Evolutionary conservation across 768 basidiomycete genomes (phyloP).

Genomic region (Vararia minispora): DNA sequence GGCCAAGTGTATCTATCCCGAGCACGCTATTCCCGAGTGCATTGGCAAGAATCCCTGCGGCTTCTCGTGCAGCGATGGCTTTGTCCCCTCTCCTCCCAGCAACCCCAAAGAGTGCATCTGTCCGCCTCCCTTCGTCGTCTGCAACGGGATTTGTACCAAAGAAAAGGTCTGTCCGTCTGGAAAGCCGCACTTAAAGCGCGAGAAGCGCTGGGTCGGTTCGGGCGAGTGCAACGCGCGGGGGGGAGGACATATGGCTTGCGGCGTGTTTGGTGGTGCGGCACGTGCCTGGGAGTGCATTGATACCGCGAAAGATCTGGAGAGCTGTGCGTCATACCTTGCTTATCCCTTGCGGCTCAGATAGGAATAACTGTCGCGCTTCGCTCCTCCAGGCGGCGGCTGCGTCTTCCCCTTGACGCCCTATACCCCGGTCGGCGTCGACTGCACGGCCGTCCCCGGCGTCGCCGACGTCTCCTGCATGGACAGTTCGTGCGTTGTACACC

Average conservation of each 20-base stretch:
- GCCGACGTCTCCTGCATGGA: slow-evolving; percentile 35
- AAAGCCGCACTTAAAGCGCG: slow-evolving; percentile 16
- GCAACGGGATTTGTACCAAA: slow-evolving; percentile 34
- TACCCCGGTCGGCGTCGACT: slow-evolving; percentile 33
- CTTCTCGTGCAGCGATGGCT: slow-evolving; percentile 37
- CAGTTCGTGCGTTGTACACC: slow-evolving; percentile 32
- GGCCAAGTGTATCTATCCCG: slow-evolving; percentile 29
- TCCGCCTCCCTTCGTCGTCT: slow-evolving; percentile 27
- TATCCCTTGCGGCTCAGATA: neutral
- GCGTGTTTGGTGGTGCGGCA: slow-evolving; percentile 26
- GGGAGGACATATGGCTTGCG: slow-evolving; percentile 30
- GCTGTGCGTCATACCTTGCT: slow-evolving; percentile 28
- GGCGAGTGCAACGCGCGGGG: slow-evolving; percentile 5
- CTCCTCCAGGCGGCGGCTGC: slow-evolving; percentile 36
- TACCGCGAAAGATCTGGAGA: slow-evolving; percentile 36
- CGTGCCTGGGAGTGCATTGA: slow-evolving; percentile 40
- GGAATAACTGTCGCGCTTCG: neutral
- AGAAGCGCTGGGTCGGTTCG: slow-evolving; percentile 24
- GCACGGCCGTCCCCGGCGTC: slow-evolving; percentile 36
- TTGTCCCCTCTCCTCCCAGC: slow-evolving; percentile 18
- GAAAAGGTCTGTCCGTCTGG: slow-evolving; percentile 19
- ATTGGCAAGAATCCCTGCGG: slow-evolving; percentile 26
- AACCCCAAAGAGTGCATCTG: slow-evolving; percentile 33
- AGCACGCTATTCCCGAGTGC: slow-evolving; percentile 28
- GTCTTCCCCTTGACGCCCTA: slow-evolving; percentile 21